Conservation (phyloP, 2,329 filamentous ascomycete species). For the Penicillium brevicompactum region DNA sequence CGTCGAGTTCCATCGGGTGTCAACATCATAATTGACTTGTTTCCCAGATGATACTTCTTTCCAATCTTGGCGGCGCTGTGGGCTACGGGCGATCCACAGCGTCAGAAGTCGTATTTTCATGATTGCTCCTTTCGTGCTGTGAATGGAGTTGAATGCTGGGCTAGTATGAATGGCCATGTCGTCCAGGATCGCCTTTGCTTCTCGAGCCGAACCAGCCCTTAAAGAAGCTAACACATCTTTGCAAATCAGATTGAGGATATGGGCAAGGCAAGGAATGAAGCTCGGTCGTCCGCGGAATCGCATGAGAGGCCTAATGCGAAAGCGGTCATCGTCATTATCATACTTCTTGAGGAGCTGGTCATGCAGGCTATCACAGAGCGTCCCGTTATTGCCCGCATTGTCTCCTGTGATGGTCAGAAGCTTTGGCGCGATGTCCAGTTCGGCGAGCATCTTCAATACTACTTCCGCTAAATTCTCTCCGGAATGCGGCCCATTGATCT, state of each 20-base stretch:
- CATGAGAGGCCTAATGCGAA: conserved; percentile 1
- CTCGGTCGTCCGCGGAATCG: conserved; percentile 14
- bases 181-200: conserved; percentile 11
- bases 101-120: conserved; percentile 13
- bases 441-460: conserved; percentile 8
- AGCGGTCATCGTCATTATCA: conserved; percentile 1
- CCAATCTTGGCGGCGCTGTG: too few relatives aligned
- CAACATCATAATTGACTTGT: too few relatives aligned
- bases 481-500: conserved; percentile 10
- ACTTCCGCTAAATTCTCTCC: conserved; percentile 12
- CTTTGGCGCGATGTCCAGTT: conserved; percentile 14
- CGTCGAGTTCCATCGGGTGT: conserved; percentile 6
- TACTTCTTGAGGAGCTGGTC: conserved; percentile 9
- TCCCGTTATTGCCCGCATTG: conserved; percentile 18
- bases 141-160: conserved; percentile 3
- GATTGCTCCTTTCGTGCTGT: background rate
- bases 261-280: conserved; percentile 15
- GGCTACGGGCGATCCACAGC: too few relatives aligned
- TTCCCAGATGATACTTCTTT: too few relatives aligned
- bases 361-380: background rate
- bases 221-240: conserved; percentile 16
- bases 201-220: conserved; percentile 10
- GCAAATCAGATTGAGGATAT: conserved; percentile 18
- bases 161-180: conserved; percentile 1
- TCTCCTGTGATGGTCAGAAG: conserved; percentile 16